Percentiles rank a stretch among this genome's conserved stretches.
These are phyloP conservation scores for Epichloe coenophiala DNA, from an alignment of 2,329 filamentous ascomycete genomes.

Conservation along the genomic window DNA sequence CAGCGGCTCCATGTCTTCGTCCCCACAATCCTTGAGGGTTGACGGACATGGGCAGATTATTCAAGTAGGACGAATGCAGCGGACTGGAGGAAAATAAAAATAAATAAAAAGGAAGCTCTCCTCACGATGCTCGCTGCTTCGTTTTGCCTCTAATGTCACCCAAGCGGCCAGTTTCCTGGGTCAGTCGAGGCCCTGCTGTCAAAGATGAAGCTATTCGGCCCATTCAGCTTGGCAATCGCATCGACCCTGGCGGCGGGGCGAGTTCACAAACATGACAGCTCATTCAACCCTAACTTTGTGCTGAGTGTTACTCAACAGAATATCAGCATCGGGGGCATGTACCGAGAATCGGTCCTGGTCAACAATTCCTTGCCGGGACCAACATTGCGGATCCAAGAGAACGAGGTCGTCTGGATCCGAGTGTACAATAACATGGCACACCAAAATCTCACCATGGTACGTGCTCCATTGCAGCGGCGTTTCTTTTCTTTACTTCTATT, in stretches of 20 bases:
- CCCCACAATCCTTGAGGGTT: no score
- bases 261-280: conserved; percentile 12
- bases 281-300: conserved; percentile 28
- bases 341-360: conserved; percentile 21
- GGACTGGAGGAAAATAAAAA: no score
- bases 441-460: conserved; percentile 43
- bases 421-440: conserved; percentile 44
- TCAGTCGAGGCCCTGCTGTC: background rate
- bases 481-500: background rate
- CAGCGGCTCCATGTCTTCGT: no score
- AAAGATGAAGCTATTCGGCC: background rate
- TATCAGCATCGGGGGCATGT: conserved; percentile 14
- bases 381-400: conserved; percentile 29
- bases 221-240: background rate
- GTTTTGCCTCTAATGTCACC: background rate
- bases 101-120: background rate
- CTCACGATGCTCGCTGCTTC: background rate
- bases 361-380: conserved; percentile 42
- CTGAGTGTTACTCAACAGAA: conserved; percentile 30
- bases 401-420: conserved; percentile 37
- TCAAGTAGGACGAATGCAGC: no score
- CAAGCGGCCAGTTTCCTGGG: background rate
- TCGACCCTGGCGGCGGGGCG: background rate
- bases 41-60: no score
- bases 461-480: conserved; percentile 2